Base-by-base conservation (phyloP, 1,284 basidiomycete species). In the Flammula alnicola region DNA sequence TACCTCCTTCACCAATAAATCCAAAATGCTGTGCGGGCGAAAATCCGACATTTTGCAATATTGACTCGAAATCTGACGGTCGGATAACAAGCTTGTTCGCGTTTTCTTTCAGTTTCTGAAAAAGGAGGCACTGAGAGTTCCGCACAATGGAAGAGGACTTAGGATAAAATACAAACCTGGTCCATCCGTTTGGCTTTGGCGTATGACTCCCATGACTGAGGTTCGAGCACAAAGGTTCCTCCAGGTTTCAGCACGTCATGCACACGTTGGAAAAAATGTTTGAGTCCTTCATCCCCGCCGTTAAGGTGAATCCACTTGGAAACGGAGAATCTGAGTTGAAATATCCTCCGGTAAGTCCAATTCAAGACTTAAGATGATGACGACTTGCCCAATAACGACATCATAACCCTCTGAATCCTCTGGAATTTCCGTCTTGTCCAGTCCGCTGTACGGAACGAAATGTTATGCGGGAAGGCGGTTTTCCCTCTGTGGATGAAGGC, bases 291-390 rank as follows among this genome's bases (percentile, higher is more conserved):
- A 57, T 93, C 91, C 9, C 88, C 87, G 7, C 73, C 72, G 56
- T 92, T 85, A 2, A 93, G 71, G 65, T 93, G 91, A 20, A 93
- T 89, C 91, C 91, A 93, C 66, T 93, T 93, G 0, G 89, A 81
- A 36, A 93, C 70, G 0, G 91, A 93, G 53, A 93, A 83, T 1
- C 90, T 93, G 58, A 2, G 47, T 7, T 29, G 16, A 23, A 1
- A 5, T 16, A 12, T 12, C 17, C 14, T 45, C 29, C 25, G 16
- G 2, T 7, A 6, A 14, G 9, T 17, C 14, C 10, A 4, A 6
- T 12, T 16, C n/a, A n/a, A n/a, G 9, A 33, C 23, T 36, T 23
- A 25, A 12, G 30, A 47, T 19, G 11, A 30, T n/a, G 17, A 16
- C 16, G 9, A 71, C 86, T 55, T 60, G 92, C 90, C 83, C 91